phyloP scores from a whole-genome alignment of 1,284 basidiomycete species.

The Caloboletus inedulis region DNA sequence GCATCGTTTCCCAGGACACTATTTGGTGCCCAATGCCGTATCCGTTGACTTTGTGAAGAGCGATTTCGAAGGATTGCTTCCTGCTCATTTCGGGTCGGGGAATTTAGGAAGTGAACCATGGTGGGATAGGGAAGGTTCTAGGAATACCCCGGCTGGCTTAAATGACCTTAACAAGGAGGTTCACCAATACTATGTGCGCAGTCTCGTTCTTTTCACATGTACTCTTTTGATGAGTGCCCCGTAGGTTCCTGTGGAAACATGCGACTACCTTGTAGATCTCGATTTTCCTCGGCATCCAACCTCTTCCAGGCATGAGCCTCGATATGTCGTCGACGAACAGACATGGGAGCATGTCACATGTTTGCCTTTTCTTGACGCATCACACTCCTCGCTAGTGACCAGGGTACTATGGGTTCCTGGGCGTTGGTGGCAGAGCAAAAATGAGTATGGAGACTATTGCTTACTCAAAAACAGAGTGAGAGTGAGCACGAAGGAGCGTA shows the following conservation, averaged over 20 bases:
- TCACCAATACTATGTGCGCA: constrained; percentile 74
- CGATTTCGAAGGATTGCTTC: constrained; percentile 87
- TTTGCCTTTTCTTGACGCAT: constrained; percentile 76
- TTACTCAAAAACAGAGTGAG: constrained; percentile 53
- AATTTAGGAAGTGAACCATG: constrained; percentile 36
- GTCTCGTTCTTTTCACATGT: not conserved
- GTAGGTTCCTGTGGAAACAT: constrained; percentile 69
- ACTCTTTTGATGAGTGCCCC: constrained; percentile 4
- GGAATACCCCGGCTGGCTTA: constrained; percentile 60
- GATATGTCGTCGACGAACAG: constrained; percentile 60
- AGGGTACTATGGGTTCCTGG: constrained; percentile 79
- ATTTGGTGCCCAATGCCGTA: constrained; percentile 81
- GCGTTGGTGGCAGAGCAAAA: constrained; percentile 56
- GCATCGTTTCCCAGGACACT: constrained; percentile 92
- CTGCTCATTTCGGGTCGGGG: constrained; percentile 65
- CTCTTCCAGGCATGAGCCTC: constrained; percentile 65
- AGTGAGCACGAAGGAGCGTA: constrained; percentile 41
- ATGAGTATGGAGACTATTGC: constrained; percentile 72
- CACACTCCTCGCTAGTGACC: constrained; percentile 67
- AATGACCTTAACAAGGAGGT: constrained; percentile 91
- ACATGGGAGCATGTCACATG: constrained; percentile 80
- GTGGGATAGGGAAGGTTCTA: constrained; percentile 70
- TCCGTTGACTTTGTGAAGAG: constrained; percentile 86
- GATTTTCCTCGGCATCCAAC: constrained; percentile 70
- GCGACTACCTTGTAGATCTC: constrained; percentile 86